A percentile compares a stretch with the other conserved stretches of the same genome.
These are phyloP conservation scores for Eucalyptus polybractea DNA, from an alignment of 345 rosid species.

Conservation along the genomic window DNA sequence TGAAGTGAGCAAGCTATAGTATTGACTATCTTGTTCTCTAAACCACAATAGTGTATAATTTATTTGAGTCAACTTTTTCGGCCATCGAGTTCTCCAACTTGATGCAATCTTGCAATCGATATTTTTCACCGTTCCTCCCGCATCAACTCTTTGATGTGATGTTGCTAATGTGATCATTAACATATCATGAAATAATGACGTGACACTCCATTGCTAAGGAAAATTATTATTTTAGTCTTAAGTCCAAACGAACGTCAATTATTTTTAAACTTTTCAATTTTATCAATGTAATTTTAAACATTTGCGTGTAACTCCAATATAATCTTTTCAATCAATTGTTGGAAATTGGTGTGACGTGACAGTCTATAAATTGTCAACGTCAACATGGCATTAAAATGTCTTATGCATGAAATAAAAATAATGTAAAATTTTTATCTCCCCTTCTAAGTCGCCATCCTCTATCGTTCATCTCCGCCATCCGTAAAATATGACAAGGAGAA, in stretches of 20 bases:
- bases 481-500: no score
- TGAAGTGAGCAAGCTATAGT: no score
- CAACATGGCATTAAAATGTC: no score
- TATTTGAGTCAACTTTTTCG: background rate
- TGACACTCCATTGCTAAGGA: background rate
- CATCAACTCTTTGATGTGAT: background rate
- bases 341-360: fast-evolving
- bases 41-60: no score
- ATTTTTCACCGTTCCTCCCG: background rate
- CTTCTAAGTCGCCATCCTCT: background rate
- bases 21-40: no score
- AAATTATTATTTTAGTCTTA: fast-evolving
- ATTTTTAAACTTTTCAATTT: background rate
- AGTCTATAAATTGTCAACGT: fast-evolving
- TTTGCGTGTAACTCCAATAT: fast-evolving
- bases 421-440: background rate
- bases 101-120: background rate
- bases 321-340: background rate
- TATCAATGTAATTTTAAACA: fast-evolving
- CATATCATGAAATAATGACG: background rate
- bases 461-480: no score
- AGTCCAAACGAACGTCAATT: fast-evolving
- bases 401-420: fast-evolving
- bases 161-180: background rate
- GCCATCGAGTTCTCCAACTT: background rate